These are phyloP conservation scores for Candida peoriensis DNA, from an alignment of 805 yeast genomes.

Conservation along the genomic window DNA sequence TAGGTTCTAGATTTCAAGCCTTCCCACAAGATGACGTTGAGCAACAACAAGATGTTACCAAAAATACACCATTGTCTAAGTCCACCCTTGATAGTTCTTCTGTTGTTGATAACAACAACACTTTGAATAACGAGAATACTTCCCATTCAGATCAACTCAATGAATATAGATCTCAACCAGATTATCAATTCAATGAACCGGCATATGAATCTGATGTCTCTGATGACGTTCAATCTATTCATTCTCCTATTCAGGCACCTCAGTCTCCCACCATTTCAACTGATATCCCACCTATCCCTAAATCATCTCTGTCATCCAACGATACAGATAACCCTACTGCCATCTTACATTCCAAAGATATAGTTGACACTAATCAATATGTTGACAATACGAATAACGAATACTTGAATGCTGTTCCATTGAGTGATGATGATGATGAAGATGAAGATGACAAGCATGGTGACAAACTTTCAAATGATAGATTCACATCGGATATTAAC, in stretches of 20 bases:
- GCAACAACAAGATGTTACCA: background rate
- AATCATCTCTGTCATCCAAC: too few relatives aligned
- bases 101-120: too few relatives aligned
- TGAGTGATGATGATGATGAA: slow-evolving; percentile 9
- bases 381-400: slow-evolving; percentile 1
- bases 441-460: too few relatives aligned
- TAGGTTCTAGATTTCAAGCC: slow-evolving; percentile 8
- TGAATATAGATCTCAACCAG: background rate
- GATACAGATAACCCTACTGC: background rate
- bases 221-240: too few relatives aligned
- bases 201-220: slow-evolving; percentile 4
- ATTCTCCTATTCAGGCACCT: too few relatives aligned
- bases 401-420: slow-evolving; percentile 7
- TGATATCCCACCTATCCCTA: too few relatives aligned
- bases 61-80: background rate
- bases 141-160: background rate
- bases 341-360: background rate
- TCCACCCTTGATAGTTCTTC: too few relatives aligned
- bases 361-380: background rate
- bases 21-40: background rate
- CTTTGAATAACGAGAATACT: too few relatives aligned
- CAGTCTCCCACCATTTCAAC: too few relatives aligned
- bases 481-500: too few relatives aligned
- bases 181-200: slow-evolving; percentile 4
- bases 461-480: too few relatives aligned